Evolutionary conservation across 768 basidiomycete species (phyloP).

Genomic region (Trametes elegans): DNA sequence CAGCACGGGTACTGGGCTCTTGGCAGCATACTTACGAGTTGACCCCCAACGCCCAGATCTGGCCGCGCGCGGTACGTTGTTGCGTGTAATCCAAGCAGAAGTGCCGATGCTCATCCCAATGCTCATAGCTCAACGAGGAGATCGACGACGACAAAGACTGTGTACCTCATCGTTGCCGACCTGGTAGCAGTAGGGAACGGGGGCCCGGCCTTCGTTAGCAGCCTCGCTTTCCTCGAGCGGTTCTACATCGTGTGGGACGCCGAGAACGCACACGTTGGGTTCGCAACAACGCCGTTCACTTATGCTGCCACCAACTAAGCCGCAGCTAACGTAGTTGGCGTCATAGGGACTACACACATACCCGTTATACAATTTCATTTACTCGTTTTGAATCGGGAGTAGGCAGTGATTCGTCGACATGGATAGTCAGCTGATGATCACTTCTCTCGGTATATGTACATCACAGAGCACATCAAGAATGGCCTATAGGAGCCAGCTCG

Average conservation of each 20-base stretch:
- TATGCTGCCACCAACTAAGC: conserved; percentile 29
- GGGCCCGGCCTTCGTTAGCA: conserved; percentile 36
- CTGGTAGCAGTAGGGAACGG: conserved; percentile 25
- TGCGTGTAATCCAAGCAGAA: too few relatives aligned
- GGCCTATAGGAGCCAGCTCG: too few relatives aligned
- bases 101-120: not conserved
- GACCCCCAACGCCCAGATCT: conserved; percentile 33
- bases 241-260: conserved; percentile 37
- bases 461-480: too few relatives aligned
- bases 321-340: too few relatives aligned
- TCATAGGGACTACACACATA: too few relatives aligned
- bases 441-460: too few relatives aligned
- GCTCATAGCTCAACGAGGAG: conserved; percentile 27
- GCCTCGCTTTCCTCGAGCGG: conserved; percentile 34
- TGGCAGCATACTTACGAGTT: conserved; percentile 23
- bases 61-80: conserved; percentile 26
- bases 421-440: too few relatives aligned
- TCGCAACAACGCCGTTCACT: conserved; percentile 36
- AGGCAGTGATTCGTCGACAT: too few relatives aligned
- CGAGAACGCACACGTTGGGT: conserved; percentile 31
- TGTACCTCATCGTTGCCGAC: conserved; percentile 29
- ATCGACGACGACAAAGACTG: conserved; percentile 27
- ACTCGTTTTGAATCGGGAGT: too few relatives aligned
- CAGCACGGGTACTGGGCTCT: not conserved
- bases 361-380: too few relatives aligned